A percentile compares a stretch with the other conserved stretches of the same genome.
These are phyloP conservation scores for Peribolospora kevripleyi DNA, from an alignment of 768 basidiomycete species.

Conservation along the genomic window DNA sequence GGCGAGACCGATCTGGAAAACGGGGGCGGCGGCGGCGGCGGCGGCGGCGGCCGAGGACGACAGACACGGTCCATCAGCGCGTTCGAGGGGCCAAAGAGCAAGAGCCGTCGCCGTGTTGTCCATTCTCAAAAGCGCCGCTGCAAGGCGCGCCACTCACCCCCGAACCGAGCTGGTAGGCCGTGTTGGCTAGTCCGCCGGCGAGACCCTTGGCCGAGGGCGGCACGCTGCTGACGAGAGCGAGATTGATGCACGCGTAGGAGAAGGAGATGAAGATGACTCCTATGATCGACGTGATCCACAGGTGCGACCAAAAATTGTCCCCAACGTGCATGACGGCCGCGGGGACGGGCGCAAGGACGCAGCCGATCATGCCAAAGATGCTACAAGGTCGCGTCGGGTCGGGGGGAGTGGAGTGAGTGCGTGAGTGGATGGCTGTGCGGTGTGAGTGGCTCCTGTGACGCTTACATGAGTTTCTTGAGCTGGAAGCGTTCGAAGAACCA, in stretches of 20 bases:
- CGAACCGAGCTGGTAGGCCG: background rate
- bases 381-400: background rate
- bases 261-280: constrained; percentile 2
- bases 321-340: constrained; percentile 3
- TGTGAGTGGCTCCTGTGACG: background rate
- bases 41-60: too few relatives aligned
- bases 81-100: too few relatives aligned
- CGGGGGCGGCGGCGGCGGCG: too few relatives aligned
- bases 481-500: background rate
- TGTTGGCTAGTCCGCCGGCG: constrained; percentile 1
- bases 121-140: too few relatives aligned
- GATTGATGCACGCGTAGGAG: background rate
- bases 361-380: constrained; percentile 2
- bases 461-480: background rate
- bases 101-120: too few relatives aligned
- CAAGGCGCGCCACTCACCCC: too few relatives aligned
- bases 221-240: constrained; percentile 1
- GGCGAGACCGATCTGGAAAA: too few relatives aligned
- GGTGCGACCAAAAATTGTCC: constrained; percentile 4
- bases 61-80: too few relatives aligned
- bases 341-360: constrained; percentile 4
- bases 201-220: constrained; percentile 1
- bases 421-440: constrained; percentile 2
- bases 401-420: background rate
- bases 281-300: constrained; percentile 2